phyloP scores from a whole-genome alignment of 1,284 basidiomycete genomes.

The Ceratobasidium sp. region DNA sequence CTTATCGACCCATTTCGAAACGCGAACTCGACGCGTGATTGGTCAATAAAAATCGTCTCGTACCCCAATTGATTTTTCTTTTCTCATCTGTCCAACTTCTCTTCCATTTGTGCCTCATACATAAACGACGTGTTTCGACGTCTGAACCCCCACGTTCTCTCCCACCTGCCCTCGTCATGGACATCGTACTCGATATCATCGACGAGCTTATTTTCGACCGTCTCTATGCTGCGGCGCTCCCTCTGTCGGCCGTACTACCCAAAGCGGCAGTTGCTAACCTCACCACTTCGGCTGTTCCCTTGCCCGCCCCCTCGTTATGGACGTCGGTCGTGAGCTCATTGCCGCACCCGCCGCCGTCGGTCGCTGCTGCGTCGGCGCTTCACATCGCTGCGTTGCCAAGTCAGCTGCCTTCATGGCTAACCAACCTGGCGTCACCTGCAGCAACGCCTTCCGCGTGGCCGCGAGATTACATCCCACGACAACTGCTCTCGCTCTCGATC shows the following conservation, averaged over 20 bases:
- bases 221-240: constrained; percentile 81
- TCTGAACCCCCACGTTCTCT: constrained; percentile 6
- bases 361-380: constrained; percentile 16
- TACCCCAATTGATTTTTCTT: constrained; percentile 20
- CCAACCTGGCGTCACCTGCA: constrained; percentile 52
- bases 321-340: constrained; percentile 67
- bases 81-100: constrained; percentile 19
- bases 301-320: constrained; percentile 54
- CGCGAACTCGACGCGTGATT: constrained; percentile 40
- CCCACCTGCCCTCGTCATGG: constrained; percentile 70
- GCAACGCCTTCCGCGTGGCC: constrained; percentile 77
- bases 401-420: constrained; percentile 32
- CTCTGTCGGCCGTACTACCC: constrained; percentile 64
- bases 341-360: constrained; percentile 65
- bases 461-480: constrained; percentile 83
- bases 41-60: constrained; percentile 32
- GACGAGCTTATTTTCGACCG: constrained; percentile 86
- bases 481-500: constrained; percentile 79
- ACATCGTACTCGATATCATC: constrained; percentile 78
- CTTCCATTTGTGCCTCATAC: constrained; percentile 20
- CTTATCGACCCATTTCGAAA: constrained; percentile 1
- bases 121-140: constrained; percentile 27
- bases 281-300: constrained; percentile 62
- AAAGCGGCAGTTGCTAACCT: constrained; percentile 58
- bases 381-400: constrained; percentile 55